Conservation (phyloP, 2,329 filamentous ascomycete species). For the Trichoderma endophyticum region DNA sequence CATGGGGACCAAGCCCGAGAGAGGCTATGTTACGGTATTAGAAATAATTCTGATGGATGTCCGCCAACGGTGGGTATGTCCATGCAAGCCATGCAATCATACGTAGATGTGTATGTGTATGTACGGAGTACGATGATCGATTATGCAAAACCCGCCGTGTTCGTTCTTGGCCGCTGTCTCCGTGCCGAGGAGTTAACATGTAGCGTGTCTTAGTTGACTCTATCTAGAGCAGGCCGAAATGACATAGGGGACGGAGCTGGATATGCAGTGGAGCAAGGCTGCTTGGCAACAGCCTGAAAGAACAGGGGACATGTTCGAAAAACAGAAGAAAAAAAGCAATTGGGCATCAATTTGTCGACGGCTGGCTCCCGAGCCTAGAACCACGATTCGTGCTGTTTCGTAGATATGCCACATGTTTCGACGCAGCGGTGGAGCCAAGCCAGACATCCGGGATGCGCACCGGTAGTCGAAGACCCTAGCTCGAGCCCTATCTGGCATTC, state of each 20-base stretch:
- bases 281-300: background rate
- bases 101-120: background rate
- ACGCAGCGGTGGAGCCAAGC: background rate
- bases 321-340: background rate
- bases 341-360: background rate
- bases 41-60: conserved; percentile 6
- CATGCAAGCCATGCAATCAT: background rate
- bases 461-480: background rate
- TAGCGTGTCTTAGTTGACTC: background rate
- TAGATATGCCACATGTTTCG: background rate
- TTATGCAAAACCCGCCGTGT: background rate
- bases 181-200: background rate
- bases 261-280: background rate
- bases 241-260: background rate
- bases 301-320: background rate
- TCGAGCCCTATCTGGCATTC: background rate
- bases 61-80: background rate
- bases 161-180: background rate
- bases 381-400: background rate
- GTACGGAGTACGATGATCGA: background rate
- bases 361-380: background rate
- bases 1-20: background rate
- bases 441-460: background rate
- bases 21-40: background rate
- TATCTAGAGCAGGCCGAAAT: background rate